Evolutionary conservation across 1,139 yeast genomes (phyloP).

Genomic region (Nematodospora anomalae): DNA sequence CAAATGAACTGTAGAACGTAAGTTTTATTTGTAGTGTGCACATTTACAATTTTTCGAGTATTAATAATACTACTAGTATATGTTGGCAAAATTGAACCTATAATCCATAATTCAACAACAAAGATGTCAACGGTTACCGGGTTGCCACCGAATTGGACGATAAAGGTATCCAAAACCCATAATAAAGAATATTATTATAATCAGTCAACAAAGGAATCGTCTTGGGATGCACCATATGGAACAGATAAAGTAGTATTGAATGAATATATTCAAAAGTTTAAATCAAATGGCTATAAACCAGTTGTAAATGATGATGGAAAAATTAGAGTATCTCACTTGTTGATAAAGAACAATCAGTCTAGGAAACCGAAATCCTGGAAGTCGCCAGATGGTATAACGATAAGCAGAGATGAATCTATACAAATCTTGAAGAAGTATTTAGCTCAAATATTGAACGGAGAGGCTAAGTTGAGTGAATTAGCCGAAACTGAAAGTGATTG

Average conservation of each 20-base stretch:
- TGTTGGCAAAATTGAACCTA: background rate
- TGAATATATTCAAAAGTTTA: slow-evolving; percentile 51
- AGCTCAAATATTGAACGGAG: slow-evolving; percentile 67
- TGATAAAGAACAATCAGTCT: slow-evolving; percentile 78
- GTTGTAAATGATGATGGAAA: slow-evolving; percentile 52
- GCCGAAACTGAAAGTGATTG: slow-evolving; percentile 89
- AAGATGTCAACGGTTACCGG: slow-evolving; percentile 52
- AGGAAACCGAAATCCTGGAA: slow-evolving; percentile 95
- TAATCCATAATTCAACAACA: slow-evolving; percentile 1
- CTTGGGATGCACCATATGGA: slow-evolving; percentile 92
- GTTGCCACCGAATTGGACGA: slow-evolving; percentile 82
- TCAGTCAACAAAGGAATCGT: slow-evolving; percentile 67
- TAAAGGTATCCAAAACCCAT: slow-evolving; percentile 76
- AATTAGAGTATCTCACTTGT: slow-evolving; percentile 58
- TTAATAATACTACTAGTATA: too few species aligned
- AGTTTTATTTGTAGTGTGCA: too few species aligned
- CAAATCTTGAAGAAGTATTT: slow-evolving; percentile 60
- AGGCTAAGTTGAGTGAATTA: slow-evolving; percentile 62
- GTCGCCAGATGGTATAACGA: slow-evolving; percentile 65
- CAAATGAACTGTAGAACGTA: too few species aligned
- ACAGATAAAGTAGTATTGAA: slow-evolving; percentile 64
- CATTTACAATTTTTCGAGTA: too few species aligned
- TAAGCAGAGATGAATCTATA: slow-evolving; percentile 82
- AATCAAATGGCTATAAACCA: slow-evolving; percentile 58
- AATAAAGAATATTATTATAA: slow-evolving; percentile 82